Base-by-base conservation (phyloP, 1,139 yeast species). In the Pichia sp. region DNA sequence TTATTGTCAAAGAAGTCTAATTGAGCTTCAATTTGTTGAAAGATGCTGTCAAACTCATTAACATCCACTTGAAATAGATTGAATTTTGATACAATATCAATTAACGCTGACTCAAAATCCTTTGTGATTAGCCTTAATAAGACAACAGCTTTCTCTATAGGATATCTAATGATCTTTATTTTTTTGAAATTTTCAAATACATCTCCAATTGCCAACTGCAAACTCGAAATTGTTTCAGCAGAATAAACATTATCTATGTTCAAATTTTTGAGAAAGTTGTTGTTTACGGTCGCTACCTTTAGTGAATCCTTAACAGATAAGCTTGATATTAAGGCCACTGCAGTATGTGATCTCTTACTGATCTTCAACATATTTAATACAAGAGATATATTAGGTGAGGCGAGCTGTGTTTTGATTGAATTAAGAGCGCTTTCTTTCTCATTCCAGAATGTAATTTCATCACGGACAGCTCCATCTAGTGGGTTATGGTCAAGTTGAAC, bases 401-500 rank as follows among this genome's bases (percentile, higher is more conserved):
- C 69, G 2, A 87, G 69, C 66, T 90, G 97, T 1, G 74, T 74
- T 52, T 80, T 79, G 1, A 89, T 75, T 4, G 83, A 74, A 5
- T 65, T 59, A 41, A 92, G 71, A 0, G 90, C 85, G 1, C 72
- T 67, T 63, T 88, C 95, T 75, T 88, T 76, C 0, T 90, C 80
- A 26, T 75, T 73, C 97, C 98, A 92, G 63, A 88, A 92, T 52
- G 78, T 81, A 13, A 87, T 76, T 64, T 92, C 97, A 53, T 87
- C 93, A 0, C 73, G 63, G 0, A 90, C 81, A 0, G 80, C 73
- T 0, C 89, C 90, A 47, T 79, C 82, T 1, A 70, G 60, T 0
- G 88, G 82, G 38, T 78, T 78, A 53, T 78, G 79, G 31, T 75
- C 68, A 46, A 85, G 67, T 38, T 73, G 72, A 0, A 92, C 80